Evolutionary conservation across 1,139 yeast species (phyloP).

Genomic region (Geotrichum reessii): DNA sequence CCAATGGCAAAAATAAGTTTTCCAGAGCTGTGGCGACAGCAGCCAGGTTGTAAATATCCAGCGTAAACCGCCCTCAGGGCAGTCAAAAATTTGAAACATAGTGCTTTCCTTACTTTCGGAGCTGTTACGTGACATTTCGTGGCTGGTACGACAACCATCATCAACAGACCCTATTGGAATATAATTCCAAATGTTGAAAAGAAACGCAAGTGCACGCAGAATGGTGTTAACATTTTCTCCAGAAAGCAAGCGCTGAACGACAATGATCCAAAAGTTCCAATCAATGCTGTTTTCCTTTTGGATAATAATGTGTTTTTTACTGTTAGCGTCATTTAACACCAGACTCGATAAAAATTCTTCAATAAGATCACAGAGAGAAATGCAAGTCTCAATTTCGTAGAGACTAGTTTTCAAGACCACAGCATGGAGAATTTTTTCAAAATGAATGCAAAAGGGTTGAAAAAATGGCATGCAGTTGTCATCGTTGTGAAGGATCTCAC

Average conservation of each 20-base stretch:
- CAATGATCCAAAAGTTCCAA: constrained; percentile 75
- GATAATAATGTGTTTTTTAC: constrained; percentile 27
- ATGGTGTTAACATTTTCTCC: constrained; percentile 61
- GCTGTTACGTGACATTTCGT: not conserved
- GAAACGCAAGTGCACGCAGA: constrained; percentile 55
- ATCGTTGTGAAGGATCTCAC: constrained; percentile 38
- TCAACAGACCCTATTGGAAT: constrained; percentile 44
- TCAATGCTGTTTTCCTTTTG: constrained; percentile 39
- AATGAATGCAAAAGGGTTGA: constrained; percentile 31
- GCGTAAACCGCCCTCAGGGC: constrained; percentile 22
- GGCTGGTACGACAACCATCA: not conserved
- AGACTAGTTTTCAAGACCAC: constrained; percentile 36
- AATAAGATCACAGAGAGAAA: constrained; percentile 45
- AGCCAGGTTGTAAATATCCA: constrained; percentile 52
- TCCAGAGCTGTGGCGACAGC: constrained; percentile 47
- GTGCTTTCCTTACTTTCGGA: not conserved
- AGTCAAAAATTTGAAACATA: constrained; percentile 20
- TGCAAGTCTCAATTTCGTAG: constrained; percentile 43
- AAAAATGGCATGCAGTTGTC: constrained; percentile 32
- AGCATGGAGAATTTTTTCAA: constrained; percentile 37
- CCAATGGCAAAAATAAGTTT: constrained; percentile 66
- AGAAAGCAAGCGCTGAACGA: constrained; percentile 51
- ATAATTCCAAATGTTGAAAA: constrained; percentile 70
- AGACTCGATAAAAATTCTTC: constrained; percentile 38
- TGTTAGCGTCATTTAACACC: constrained; percentile 26